Percentiles rank a stretch among this genome's conserved stretches.
Conservation (phyloP, 2,329 filamentous ascomycete species). For the Dactylellina drechsleri region DNA sequence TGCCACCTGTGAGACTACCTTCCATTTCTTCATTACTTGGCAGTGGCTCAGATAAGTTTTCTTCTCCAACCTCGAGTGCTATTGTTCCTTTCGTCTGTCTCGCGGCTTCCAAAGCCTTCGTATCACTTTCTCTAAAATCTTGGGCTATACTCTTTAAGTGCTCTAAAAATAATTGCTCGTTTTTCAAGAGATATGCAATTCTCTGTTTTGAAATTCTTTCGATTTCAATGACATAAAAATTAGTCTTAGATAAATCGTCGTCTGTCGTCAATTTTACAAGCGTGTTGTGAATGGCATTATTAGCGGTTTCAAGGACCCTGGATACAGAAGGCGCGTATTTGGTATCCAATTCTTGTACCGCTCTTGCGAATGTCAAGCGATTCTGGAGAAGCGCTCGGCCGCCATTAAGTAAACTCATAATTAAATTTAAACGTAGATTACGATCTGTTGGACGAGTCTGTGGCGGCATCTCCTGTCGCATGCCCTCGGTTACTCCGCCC, state of each 20-base stretch:
- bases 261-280: conserved; percentile 4
- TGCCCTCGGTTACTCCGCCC: background rate
- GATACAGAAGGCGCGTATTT: conserved; percentile 1
- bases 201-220: conserved; percentile 5
- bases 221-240: conserved; percentile 13
- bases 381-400: conserved; percentile 20
- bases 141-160: background rate
- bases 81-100: too few relatives aligned
- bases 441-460: conserved; percentile 7
- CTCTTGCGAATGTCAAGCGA: conserved; percentile 14
- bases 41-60: too few relatives aligned
- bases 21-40: too few relatives aligned
- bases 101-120: background rate
- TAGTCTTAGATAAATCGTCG: conserved; percentile 7
- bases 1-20: too few relatives aligned
- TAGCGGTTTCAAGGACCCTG: background rate
- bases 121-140: conserved; percentile 2
- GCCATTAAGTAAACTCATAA: background rate
- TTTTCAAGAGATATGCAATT: background rate
- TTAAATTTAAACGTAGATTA: background rate
- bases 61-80: too few relatives aligned
- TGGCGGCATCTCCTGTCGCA: conserved; percentile 23
- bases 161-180: conserved; percentile 20
- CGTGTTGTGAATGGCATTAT: conserved; percentile 8
- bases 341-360: background rate